Evolutionary conservation across 768 basidiomycete genomes (phyloP).

Genomic region (Lanmaoa rubissima): DNA sequence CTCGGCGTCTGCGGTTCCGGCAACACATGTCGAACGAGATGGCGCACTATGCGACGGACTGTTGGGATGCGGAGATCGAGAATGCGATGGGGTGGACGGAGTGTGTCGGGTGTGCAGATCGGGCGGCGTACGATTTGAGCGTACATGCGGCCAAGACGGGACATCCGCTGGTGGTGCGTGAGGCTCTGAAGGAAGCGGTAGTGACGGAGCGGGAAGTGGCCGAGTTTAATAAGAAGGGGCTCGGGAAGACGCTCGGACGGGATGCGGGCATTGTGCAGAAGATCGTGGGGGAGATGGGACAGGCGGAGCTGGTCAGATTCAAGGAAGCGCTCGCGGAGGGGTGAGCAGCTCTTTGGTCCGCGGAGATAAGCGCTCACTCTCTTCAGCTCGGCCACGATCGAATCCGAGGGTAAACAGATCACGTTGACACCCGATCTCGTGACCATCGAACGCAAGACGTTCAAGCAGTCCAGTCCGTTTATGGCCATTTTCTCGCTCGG

Average conservation of each 20-base stretch:
- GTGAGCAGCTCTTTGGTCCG: conserved; percentile 39
- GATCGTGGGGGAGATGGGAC: conserved; percentile 61
- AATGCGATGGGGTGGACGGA: conserved; percentile 90
- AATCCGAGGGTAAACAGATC: conserved; percentile 64
- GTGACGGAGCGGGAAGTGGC: conserved; percentile 76
- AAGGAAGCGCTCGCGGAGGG: conserved; percentile 74
- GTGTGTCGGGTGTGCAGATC: conserved; percentile 98
- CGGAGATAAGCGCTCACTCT: conserved; percentile 7
- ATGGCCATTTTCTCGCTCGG: not conserved
- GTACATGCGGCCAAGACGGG: conserved; percentile 88
- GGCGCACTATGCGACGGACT: conserved; percentile 99
- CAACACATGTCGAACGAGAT: conserved; percentile 99
- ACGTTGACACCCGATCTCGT: conserved; percentile 70
- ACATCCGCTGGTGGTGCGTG: conserved; percentile 78
- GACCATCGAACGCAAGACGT: conserved; percentile 76
- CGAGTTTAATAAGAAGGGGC: conserved; percentile 81
- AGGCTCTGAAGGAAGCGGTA: conserved; percentile 83
- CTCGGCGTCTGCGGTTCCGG: conserved; percentile 80
- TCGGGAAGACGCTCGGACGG: conserved; percentile 88
- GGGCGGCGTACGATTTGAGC: conserved; percentile 92
- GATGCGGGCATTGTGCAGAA: conserved; percentile 70
- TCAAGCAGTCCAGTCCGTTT: conserved; percentile 79
- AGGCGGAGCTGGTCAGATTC: conserved; percentile 60
- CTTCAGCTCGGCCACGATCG: conserved; percentile 53
- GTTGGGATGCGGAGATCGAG: conserved; percentile 99